Percentiles rank a stretch among this genome's conserved stretches.
phyloP scores from a whole-genome alignment of 331 rosid species.

The Phaseolus coccineus region DNA sequence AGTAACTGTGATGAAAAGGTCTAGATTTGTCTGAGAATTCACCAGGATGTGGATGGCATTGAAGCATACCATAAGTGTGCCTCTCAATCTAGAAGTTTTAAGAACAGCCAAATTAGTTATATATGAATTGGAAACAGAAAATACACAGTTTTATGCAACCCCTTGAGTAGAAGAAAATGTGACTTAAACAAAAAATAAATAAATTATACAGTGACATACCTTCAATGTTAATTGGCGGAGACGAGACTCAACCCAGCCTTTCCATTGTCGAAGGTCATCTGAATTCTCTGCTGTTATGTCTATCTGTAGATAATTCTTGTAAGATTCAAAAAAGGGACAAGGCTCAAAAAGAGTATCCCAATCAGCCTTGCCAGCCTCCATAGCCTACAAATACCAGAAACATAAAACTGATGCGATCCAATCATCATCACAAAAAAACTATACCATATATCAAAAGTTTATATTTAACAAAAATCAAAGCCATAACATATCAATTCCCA shows the following conservation, averaged over 20 bases:
- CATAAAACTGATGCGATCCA: constrained; percentile 28
- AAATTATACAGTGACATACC: constrained; percentile 53
- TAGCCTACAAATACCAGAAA: constrained; percentile 69
- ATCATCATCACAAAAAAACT: constrained; percentile 18
- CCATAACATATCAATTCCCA: constrained; percentile 9
- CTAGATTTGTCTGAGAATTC: constrained; percentile 79
- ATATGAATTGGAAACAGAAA: constrained; percentile 24
- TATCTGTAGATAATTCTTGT: constrained; percentile 86
- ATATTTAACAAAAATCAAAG: not conserved
- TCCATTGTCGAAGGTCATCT: constrained; percentile 90
- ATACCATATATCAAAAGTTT: not conserved
- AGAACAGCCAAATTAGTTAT: constrained; percentile 4
- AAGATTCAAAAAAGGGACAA: constrained; percentile 84
- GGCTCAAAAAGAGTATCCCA: constrained; percentile 97
- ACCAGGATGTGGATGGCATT: constrained; percentile 95
- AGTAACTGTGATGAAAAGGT: constrained; percentile 80
- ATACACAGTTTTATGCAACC: not conserved
- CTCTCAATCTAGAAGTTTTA: constrained; percentile 75
- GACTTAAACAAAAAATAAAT: constrained; percentile 3
- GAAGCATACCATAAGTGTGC: constrained; percentile 80
- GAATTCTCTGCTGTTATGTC: constrained; percentile 80
- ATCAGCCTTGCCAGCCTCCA: constrained; percentile 80
- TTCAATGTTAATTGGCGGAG: constrained; percentile 91
- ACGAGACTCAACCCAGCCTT: constrained; percentile 99
- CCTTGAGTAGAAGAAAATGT: not conserved